Conservation (phyloP, 441 rosid genomes). For the Adansonia madagascariensis region DNA sequence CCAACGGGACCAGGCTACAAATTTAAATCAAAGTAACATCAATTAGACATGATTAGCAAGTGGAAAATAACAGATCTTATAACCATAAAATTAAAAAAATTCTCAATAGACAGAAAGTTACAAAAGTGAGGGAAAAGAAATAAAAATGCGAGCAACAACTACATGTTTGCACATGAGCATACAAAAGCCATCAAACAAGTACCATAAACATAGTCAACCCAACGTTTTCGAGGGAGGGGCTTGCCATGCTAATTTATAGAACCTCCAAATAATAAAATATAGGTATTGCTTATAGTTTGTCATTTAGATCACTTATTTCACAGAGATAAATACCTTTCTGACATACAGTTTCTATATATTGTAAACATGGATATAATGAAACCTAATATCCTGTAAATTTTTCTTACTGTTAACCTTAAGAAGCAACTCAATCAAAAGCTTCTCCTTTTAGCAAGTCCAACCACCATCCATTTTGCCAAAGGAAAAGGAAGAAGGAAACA, state of each 20-base stretch:
- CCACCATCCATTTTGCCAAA: background rate
- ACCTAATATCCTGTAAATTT: background rate
- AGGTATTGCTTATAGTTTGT: background rate
- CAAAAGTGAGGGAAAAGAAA: background rate
- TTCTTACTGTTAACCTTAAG: background rate
- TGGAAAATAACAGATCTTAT: background rate
- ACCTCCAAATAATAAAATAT: background rate
- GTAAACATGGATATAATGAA: background rate
- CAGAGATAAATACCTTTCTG: background rate
- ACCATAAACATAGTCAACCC: background rate
- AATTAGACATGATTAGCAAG: slow-evolving; percentile 21
- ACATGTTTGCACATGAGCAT: background rate
- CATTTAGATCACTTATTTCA: background rate
- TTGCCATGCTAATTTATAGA: background rate
- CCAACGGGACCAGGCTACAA: slow-evolving; percentile 84
- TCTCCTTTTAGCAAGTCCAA: background rate
- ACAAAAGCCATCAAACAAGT: background rate
- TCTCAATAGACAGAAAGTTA: background rate
- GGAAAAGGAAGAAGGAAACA: background rate
- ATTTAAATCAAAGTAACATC: slow-evolving; percentile 31
- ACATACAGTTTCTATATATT: background rate
- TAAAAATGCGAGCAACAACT: background rate
- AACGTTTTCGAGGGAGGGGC: background rate
- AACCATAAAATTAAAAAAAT: background rate
- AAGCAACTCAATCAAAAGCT: background rate